A percentile compares a stretch with the other conserved stretches of the same genome.
These are phyloP conservation scores for Leptographium procerum DNA, from an alignment of 2,329 filamentous ascomycete species.

Conservation along the genomic window DNA sequence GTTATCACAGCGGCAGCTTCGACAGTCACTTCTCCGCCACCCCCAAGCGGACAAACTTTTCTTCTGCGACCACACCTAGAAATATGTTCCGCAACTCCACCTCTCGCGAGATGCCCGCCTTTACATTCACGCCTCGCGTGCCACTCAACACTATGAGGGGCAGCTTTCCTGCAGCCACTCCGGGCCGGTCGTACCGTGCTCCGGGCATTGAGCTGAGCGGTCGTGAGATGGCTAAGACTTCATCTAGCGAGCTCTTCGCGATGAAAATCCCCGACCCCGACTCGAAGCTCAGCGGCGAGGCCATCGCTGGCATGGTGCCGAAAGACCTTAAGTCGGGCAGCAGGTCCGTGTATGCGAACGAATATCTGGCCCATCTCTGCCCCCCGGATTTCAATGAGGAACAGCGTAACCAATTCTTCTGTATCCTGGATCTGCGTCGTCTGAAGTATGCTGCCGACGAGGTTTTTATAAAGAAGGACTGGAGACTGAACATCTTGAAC, in stretches of 20 bases:
- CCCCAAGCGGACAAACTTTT: slow-evolving; percentile 18
- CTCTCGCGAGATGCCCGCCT: slow-evolving; percentile 16
- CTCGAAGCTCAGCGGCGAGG: slow-evolving; percentile 43
- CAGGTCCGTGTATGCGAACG: slow-evolving; percentile 48
- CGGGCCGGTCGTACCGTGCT: slow-evolving; percentile 31
- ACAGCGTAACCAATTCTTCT: slow-evolving; percentile 51
- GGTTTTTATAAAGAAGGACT: slow-evolving; percentile 48
- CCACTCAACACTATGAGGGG: slow-evolving; percentile 34
- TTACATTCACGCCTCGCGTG: slow-evolving; percentile 33
- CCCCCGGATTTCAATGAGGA: slow-evolving; percentile 46
- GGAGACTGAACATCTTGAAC: slow-evolving; percentile 51
- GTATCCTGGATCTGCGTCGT: slow-evolving; percentile 48
- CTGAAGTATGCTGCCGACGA: slow-evolving; percentile 51
- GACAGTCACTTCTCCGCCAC: slow-evolving; percentile 1
- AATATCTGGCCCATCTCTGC: slow-evolving; percentile 46
- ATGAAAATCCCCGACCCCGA: slow-evolving; percentile 50
- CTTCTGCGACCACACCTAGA: slow-evolving; percentile 19
- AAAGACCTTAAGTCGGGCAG: slow-evolving; percentile 34
- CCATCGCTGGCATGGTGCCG: slow-evolving; percentile 40
- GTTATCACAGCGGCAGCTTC: neutral
- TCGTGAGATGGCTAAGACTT: slow-evolving; percentile 36
- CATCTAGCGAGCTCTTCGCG: slow-evolving; percentile 40
- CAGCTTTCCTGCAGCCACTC: slow-evolving; percentile 35
- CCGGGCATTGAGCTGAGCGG: slow-evolving; percentile 35
- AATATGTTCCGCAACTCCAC: slow-evolving; percentile 22